phyloP scores from a whole-genome alignment of 768 basidiomycete genomes.

The Pleurotus cornucopiae region DNA sequence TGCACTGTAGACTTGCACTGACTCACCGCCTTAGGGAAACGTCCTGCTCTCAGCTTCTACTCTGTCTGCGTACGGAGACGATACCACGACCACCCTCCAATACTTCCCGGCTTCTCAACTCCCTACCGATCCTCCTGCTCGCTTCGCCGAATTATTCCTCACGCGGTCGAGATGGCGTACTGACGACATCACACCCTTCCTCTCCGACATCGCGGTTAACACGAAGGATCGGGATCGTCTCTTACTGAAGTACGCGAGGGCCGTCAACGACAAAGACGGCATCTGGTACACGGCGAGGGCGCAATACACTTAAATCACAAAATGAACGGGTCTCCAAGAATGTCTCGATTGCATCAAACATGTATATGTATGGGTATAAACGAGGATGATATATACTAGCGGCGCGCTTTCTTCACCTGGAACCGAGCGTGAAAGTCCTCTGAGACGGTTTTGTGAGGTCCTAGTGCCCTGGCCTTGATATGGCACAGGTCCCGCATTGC shows the following conservation, averaged over 20 bases:
- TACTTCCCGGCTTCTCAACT: slow-evolving; percentile 78
- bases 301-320: slow-evolving; percentile 33
- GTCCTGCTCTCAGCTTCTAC: slow-evolving; percentile 48
- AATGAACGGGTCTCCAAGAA: background rate
- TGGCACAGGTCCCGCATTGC: slow-evolving; percentile 44
- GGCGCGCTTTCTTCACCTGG: background rate
- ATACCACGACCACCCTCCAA: slow-evolving; percentile 33
- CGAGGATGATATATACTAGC: background rate
- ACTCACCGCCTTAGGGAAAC: slow-evolving; percentile 56
- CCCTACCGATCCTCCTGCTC: slow-evolving; percentile 70
- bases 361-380: background rate
- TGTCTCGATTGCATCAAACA: background rate
- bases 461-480: slow-evolving; percentile 43
- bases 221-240: slow-evolving; percentile 85
- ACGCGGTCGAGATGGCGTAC: slow-evolving; percentile 72
- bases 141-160: slow-evolving; percentile 88
- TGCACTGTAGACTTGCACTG: background rate
- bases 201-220: slow-evolving; percentile 79
- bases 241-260: slow-evolving; percentile 80
- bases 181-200: slow-evolving; percentile 78
- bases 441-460: slow-evolving; percentile 34
- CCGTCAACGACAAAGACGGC: slow-evolving; percentile 63
- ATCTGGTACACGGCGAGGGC: slow-evolving; percentile 73
- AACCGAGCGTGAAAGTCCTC: slow-evolving; percentile 39
- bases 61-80: slow-evolving; percentile 19